These are phyloP conservation scores for Mycena indigotica DNA, from an alignment of 768 basidiomycete genomes.

Conservation along the genomic window DNA sequence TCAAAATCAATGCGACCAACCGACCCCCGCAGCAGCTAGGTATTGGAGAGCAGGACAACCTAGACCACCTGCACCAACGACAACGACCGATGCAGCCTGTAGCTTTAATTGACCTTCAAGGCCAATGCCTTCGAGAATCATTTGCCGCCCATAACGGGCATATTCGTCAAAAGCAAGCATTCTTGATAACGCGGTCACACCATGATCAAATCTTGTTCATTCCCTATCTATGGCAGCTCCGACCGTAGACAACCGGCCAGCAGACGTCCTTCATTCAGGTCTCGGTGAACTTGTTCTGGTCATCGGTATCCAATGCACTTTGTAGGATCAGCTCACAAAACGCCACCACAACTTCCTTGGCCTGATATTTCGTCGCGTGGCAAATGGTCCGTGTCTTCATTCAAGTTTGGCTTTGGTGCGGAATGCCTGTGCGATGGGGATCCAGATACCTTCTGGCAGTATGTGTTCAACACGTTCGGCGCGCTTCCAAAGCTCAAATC, in stretches of 20 bases:
- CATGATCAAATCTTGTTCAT: constrained; percentile 10
- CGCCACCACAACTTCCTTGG: constrained; percentile 60
- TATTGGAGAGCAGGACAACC: constrained; percentile 97
- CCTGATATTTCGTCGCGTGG: constrained; percentile 88
- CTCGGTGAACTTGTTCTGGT: too few relatives aligned
- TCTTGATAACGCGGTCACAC: constrained; percentile 19
- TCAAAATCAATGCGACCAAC: constrained; percentile 44
- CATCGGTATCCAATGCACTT: too few relatives aligned
- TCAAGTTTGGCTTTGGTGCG: constrained; percentile 94
- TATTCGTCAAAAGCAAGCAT: constrained; percentile 66
- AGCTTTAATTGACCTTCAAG: constrained; percentile 87
- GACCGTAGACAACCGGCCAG: constrained; percentile 27
- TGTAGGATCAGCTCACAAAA: constrained; percentile 40
- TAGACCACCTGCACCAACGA: constrained; percentile 93
- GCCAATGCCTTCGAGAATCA: constrained; percentile 91
- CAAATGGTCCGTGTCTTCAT: constrained; percentile 95
- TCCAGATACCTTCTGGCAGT: constrained; percentile 98
- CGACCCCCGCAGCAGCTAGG: constrained; percentile 88
- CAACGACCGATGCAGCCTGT: constrained; percentile 71
- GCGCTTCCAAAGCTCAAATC: not conserved
- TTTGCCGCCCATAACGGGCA: constrained; percentile 90
- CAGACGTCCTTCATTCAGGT: constrained; percentile 44
- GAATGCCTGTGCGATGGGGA: constrained; percentile 89
- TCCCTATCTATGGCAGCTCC: constrained; percentile 5
- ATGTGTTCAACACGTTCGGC: constrained; percentile 34